A percentile compares a stretch with the other conserved stretches of the same genome.
Conservation (phyloP, 1,284 basidiomycete genomes). For the Naganishia albida region DNA sequence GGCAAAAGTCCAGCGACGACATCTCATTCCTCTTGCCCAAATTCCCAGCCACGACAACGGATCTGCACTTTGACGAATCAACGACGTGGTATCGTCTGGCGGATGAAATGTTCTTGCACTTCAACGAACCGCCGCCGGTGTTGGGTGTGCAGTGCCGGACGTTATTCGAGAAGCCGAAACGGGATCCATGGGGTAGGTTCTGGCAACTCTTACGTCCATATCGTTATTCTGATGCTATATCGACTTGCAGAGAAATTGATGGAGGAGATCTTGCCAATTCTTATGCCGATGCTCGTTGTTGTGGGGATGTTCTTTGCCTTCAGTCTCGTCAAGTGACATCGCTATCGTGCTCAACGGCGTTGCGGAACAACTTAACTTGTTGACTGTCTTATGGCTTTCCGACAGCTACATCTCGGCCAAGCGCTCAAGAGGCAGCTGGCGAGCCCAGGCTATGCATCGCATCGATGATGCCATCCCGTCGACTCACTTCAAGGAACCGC, state of each 20-base stretch:
- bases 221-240: neutral
- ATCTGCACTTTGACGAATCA: constrained; percentile 1
- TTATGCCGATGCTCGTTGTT: neutral
- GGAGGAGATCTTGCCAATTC: neutral
- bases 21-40: constrained; percentile 7
- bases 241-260: neutral
- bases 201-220: neutral
- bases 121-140: neutral
- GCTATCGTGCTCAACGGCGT: neutral
- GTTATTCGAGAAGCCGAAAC: neutral
- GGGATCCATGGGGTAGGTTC: neutral
- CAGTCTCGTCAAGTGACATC: neutral
- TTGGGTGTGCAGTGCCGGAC: neutral
- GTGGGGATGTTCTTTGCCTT: neutral
- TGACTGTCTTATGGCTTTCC: no score
- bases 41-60: neutral
- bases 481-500: no score
- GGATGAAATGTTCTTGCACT: neutral
- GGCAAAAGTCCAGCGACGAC: neutral
- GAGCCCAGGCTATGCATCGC: no score
- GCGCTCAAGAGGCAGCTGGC: no score
- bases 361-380: no score
- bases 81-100: constrained; percentile 3
- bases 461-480: no score
- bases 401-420: no score